A percentile compares a stretch with the other conserved stretches of the same genome.
Evolutionary conservation across 805 yeast species (phyloP).

Genomic region (Pichia eremophila): DNA sequence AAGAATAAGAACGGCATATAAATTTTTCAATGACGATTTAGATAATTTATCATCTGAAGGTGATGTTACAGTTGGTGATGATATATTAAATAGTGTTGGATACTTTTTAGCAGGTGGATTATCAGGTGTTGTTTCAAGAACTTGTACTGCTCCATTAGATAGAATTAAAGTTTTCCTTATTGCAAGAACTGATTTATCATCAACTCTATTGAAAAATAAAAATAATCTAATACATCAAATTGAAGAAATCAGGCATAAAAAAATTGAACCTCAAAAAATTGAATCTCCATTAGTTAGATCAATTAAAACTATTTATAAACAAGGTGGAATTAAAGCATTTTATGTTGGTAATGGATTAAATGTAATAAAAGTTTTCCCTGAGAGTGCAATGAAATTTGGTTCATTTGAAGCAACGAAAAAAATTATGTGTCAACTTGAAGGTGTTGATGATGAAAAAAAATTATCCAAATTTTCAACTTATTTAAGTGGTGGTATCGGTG

Average conservation of each 20-base stretch:
- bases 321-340: slow-evolving; percentile 81
- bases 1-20: slow-evolving; percentile 70
- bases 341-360: slow-evolving; percentile 95
- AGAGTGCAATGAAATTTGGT: slow-evolving; percentile 95
- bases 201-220: slow-evolving; percentile 56
- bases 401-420: slow-evolving; percentile 84
- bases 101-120: slow-evolving; percentile 91
- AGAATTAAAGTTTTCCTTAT: slow-evolving; percentile 88
- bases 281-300: slow-evolving; percentile 76
- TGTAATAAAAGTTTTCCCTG: slow-evolving; percentile 91
- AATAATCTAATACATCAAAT: slow-evolving; percentile 26
- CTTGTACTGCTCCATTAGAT: slow-evolving; percentile 96
- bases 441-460: slow-evolving; percentile 58
- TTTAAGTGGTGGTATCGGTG: slow-evolving; percentile 92
- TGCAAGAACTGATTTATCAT: slow-evolving; percentile 76
- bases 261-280: slow-evolving; percentile 35
- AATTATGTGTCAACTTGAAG: slow-evolving; percentile 64
- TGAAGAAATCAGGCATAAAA: slow-evolving; percentile 33
- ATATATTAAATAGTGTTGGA: slow-evolving; percentile 75
- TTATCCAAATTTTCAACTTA: slow-evolving; percentile 74
- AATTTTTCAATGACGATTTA: slow-evolving; percentile 66
- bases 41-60: slow-evolving; percentile 83
- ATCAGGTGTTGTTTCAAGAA: slow-evolving; percentile 91
- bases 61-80: slow-evolving; percentile 77
- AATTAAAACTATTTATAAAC: slow-evolving; percentile 67